Conservation (phyloP, 441 rosid species). For the Pelargonium fulgidum region DNA sequence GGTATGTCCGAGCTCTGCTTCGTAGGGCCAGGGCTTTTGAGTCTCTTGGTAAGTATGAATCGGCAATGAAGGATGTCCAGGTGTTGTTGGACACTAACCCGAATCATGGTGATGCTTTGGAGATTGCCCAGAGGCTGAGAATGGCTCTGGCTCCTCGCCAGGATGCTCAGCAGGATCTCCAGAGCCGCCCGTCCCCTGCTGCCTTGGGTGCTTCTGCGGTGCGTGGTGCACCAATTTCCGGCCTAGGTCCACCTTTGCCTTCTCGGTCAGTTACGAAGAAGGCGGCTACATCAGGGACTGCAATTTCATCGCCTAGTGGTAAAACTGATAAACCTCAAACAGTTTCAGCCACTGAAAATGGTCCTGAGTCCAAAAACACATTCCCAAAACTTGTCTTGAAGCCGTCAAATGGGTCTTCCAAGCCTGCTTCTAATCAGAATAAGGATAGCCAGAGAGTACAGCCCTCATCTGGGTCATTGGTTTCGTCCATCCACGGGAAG, state of each 20-base stretch:
- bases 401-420: slow-evolving; percentile 45
- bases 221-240: slow-evolving; percentile 75
- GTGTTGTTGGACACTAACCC: slow-evolving; percentile 58
- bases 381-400: slow-evolving; percentile 47
- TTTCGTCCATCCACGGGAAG: slow-evolving; percentile 20
- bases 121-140: slow-evolving; percentile 51
- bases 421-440: slow-evolving; percentile 25
- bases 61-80: slow-evolving; percentile 79
- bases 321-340: slow-evolving; percentile 43
- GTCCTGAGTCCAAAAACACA: slow-evolving; percentile 41
- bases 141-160: slow-evolving; percentile 57
- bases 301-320: slow-evolving; percentile 29
- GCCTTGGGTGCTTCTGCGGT: slow-evolving; percentile 97
- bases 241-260: slow-evolving; percentile 85
- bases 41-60: slow-evolving; percentile 65
- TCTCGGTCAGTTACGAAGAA: slow-evolving; percentile 62
- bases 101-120: slow-evolving; percentile 66
- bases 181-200: slow-evolving; percentile 87
- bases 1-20: slow-evolving; percentile 59
- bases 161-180: slow-evolving; percentile 73
- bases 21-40: slow-evolving; percentile 83
- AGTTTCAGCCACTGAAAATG: slow-evolving; percentile 39
- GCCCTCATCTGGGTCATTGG: slow-evolving; percentile 24
- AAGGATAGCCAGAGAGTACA: slow-evolving; percentile 30
- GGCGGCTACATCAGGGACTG: slow-evolving; percentile 33